These are phyloP conservation scores for Kwoniella europaea DNA, from an alignment of 768 basidiomycete species.

Conservation along the genomic window DNA sequence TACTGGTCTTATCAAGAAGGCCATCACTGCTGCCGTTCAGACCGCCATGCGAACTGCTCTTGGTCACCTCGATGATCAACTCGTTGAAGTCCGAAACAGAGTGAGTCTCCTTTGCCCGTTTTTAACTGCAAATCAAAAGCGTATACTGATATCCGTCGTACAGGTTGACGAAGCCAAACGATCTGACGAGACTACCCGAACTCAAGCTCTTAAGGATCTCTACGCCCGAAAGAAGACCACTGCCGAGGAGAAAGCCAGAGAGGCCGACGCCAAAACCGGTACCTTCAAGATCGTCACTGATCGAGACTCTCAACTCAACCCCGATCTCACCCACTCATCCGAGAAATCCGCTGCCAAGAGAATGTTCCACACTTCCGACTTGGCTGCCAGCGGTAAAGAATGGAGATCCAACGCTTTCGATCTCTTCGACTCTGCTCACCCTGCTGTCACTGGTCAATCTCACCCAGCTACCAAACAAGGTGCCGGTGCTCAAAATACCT, in stretches of 20 bases:
- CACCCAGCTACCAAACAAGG: slow-evolving; percentile 45
- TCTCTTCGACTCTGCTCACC: slow-evolving; percentile 53
- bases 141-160: no score
- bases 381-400: slow-evolving; percentile 59
- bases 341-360: slow-evolving; percentile 72
- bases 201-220: slow-evolving; percentile 49
- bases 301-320: slow-evolving; percentile 66
- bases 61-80: slow-evolving; percentile 86
- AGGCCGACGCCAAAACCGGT: slow-evolving; percentile 54
- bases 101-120: no score
- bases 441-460: slow-evolving; percentile 51
- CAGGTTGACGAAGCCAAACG: slow-evolving; percentile 67
- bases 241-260: slow-evolving; percentile 61
- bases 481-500: slow-evolving; percentile 30
- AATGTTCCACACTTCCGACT: slow-evolving; percentile 61
- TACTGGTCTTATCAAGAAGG: slow-evolving; percentile 70
- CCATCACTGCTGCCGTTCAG: slow-evolving; percentile 67
- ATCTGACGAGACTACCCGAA: slow-evolving; percentile 52
- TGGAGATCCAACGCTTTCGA: slow-evolving; percentile 64
- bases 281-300: slow-evolving; percentile 85
- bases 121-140: no score
- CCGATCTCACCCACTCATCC: slow-evolving; percentile 68
- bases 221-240: slow-evolving; percentile 60
- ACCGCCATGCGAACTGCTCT: slow-evolving; percentile 78
- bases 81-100: slow-evolving; percentile 72